Evolutionary conservation across 768 basidiomycete genomes (phyloP).

Genomic region (Mrakia frigida): DNA sequence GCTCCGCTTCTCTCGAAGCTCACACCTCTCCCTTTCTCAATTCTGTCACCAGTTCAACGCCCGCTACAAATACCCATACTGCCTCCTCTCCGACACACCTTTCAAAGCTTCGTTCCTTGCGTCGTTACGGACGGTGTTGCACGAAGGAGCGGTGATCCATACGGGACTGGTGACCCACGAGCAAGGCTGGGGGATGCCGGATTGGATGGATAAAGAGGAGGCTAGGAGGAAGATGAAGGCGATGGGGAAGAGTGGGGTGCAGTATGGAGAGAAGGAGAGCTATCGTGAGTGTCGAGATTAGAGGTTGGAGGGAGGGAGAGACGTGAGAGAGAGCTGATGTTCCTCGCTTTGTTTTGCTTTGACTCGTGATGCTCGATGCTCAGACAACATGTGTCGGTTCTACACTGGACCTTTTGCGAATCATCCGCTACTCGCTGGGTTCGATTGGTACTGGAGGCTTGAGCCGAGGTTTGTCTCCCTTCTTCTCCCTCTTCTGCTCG

Average conservation of each 20-base stretch:
- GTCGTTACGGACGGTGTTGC: background rate
- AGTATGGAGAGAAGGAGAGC: slow-evolving; percentile 25
- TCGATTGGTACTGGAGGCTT: slow-evolving; percentile 29
- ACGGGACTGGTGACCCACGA: slow-evolving; percentile 24
- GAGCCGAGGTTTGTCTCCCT: slow-evolving; percentile 21
- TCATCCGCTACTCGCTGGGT: slow-evolving; percentile 21
- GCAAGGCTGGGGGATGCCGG: slow-evolving; percentile 30
- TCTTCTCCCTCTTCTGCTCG: background rate
- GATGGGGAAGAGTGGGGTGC: slow-evolving; percentile 16
- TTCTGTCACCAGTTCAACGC: slow-evolving; percentile 25
- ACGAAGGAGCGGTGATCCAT: slow-evolving; percentile 8
- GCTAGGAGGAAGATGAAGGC: background rate
- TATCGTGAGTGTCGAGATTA: slow-evolving; percentile 12
- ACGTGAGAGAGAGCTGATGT: background rate
- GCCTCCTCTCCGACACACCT: slow-evolving; percentile 24
- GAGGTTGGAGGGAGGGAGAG: background rate
- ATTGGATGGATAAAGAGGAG: slow-evolving; percentile 27
- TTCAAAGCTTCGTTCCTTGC: slow-evolving; percentile 11
- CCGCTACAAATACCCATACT: slow-evolving; percentile 27
- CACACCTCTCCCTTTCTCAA: background rate
- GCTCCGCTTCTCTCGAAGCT: background rate
- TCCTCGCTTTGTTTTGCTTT: background rate
- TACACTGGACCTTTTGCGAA: slow-evolving; percentile 23
- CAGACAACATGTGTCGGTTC: slow-evolving; percentile 29
- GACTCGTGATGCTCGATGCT: too few species aligned